These are phyloP conservation scores for Prunus mongolica DNA, from an alignment of 306 rosid genomes.

Conservation along the genomic window DNA sequence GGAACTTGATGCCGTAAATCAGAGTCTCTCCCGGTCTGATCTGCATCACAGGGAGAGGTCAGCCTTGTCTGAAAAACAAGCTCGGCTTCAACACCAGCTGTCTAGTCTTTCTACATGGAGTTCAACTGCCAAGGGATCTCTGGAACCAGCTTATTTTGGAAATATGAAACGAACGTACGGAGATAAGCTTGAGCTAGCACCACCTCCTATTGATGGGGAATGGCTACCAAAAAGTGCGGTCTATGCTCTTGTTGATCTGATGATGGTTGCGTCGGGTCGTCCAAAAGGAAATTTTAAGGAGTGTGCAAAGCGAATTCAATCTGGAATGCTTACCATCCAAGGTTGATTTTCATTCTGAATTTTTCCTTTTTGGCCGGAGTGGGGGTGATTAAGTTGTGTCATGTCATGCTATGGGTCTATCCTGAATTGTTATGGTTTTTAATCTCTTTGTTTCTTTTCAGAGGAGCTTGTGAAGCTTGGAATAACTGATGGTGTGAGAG, in stretches of 20 bases:
- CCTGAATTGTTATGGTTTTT: not conserved
- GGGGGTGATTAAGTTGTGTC: no score
- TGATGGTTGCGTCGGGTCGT: conserved; percentile 75
- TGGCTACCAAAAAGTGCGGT: conserved; percentile 98
- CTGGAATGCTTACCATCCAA: conserved; percentile 75
- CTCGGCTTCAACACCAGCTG: conserved; percentile 62
- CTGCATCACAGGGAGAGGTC: conserved; percentile 72
- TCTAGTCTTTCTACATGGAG: conserved; percentile 41
- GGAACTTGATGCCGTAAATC: conserved; percentile 70
- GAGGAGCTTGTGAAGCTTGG: conserved; percentile 92
- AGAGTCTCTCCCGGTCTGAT: conserved; percentile 80
- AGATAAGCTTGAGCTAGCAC: conserved; percentile 89
- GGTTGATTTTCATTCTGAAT: conserved; percentile 34
- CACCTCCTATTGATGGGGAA: conserved; percentile 90
- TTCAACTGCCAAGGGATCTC: conserved; percentile 45
- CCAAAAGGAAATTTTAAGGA: conserved; percentile 97
- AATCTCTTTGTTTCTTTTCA: conserved; percentile 34
- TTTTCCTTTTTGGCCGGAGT: not conserved
- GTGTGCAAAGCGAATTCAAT: conserved; percentile 79
- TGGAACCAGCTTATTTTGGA: conserved; percentile 86
- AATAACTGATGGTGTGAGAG: conserved; percentile 80
- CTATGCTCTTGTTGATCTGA: conserved; percentile 86
- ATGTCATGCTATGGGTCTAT: not conserved
- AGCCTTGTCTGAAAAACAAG: conserved; percentile 79
- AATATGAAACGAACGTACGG: conserved; percentile 59